Conservation (phyloP, 768 basidiomycete genomes). For the Suillus ampliporus region DNA sequence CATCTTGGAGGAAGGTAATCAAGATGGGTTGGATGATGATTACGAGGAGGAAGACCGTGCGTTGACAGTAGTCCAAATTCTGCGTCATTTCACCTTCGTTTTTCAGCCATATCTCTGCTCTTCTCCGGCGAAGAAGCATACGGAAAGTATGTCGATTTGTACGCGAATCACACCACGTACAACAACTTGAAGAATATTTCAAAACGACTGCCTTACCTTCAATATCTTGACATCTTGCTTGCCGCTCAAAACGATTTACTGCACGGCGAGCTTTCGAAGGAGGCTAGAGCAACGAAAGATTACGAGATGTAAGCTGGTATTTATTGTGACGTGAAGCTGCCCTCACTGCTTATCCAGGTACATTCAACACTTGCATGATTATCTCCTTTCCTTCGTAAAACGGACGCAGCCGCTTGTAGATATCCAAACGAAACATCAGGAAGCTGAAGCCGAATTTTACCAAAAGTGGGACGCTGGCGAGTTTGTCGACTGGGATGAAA, state of each 20-base stretch:
- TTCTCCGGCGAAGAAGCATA: conserved; percentile 98
- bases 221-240: conserved; percentile 89
- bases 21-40: conserved; percentile 72
- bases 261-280: conserved; percentile 72
- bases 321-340: conserved; percentile 13
- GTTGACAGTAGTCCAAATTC: conserved; percentile 38
- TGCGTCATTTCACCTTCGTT: conserved; percentile 15
- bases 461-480: conserved; percentile 80
- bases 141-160: conserved; percentile 94
- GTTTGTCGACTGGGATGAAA: conserved; percentile 75
- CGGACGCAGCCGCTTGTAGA: conserved; percentile 86
- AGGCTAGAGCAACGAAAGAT: conserved; percentile 71
- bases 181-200: conserved; percentile 87
- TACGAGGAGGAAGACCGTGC: conserved; percentile 87
- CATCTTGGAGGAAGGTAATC: conserved; percentile 78
- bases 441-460: conserved; percentile 73
- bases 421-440: conserved; percentile 66
- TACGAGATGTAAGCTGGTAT: conserved; percentile 71
- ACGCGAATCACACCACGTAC: conserved; percentile 86
- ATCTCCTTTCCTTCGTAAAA: conserved; percentile 86
- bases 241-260: conserved; percentile 62
- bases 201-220: conserved; percentile 87
- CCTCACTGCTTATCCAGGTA: conserved; percentile 60
- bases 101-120: conserved; percentile 73
- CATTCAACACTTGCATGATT: conserved; percentile 79